Base-by-base conservation (phyloP, 2,329 filamentous ascomycete species). In the Neonectria hederae region DNA sequence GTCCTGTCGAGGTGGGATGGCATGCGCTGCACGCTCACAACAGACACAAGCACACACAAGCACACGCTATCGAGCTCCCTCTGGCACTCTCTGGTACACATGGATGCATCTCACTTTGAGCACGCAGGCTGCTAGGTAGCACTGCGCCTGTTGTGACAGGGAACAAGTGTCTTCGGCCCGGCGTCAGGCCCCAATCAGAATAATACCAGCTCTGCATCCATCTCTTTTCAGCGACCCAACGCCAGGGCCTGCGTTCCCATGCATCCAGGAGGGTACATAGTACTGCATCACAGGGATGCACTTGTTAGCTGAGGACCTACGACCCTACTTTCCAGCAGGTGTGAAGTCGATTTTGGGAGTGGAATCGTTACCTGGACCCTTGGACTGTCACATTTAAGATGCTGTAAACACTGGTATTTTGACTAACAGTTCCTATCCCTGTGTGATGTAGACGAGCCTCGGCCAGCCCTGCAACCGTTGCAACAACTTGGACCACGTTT, bases 151-250 rank as follows among this genome's bases (percentile, higher is more conserved):
- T 43, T 58, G 61, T 54, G 63, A 40, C 59, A 65, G 66, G 69
- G 67, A 59, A 59, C 61, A 59, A 40, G 66, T 71, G 65, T 61
- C 63, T 38, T 65, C 60, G 48, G 60, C 56, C 60, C 57, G 66
- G 59, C 51, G 49, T 35, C 45, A 53, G 42, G 46, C 58, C 59
- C 64, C 69, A 68, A 67, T 67, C 62, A 63, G 32, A 59, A 46
- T 22, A 48, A 51, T 48, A 35, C 60, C 58, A 65, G 65, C 40
- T 35, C 72, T 74, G 72, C 72, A 74, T 49, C 65, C 55, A 65
- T 68, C 71, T 70, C 22, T 62, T 70, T 74, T 60, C 52, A 72
- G 72, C 61, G 72, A 70, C 69, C 54, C 57, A 52, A 56, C 21
- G 46, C 51, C 56, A 64, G 64, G 69, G 70, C 61, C 49, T 62